Evolutionary conservation across 2,329 filamentous ascomycete species (phyloP).

Genomic region (Cladophialophora yegresii): DNA sequence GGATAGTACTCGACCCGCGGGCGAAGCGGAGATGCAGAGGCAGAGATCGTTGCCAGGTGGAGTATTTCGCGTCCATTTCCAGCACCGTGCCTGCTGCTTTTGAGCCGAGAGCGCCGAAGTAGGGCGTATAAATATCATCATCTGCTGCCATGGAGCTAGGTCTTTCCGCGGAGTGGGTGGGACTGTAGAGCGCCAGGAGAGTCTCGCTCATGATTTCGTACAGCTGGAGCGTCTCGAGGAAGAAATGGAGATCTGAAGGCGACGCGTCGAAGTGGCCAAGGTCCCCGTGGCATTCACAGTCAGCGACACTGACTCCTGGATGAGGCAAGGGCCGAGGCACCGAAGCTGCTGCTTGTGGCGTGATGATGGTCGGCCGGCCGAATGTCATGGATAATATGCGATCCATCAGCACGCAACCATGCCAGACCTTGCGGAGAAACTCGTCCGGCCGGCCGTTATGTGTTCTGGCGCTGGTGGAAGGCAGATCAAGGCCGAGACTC

Average conservation of each 20-base stretch:
- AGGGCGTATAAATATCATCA: conserved; percentile 7
- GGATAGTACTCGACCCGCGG: neutral
- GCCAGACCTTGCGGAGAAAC: conserved; percentile 38
- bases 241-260: conserved; percentile 19
- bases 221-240: conserved; percentile 22
- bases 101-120: conserved; percentile 14
- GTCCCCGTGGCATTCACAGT: neutral
- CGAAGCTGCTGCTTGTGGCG: conserved; percentile 18
- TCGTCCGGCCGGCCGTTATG: conserved; percentile 38
- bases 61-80: conserved; percentile 22
- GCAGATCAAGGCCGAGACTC: conserved; percentile 50
- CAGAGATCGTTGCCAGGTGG: conserved; percentile 11
- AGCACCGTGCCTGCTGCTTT: conserved; percentile 18
- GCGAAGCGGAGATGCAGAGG: conserved; percentile 13
- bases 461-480: conserved; percentile 42
- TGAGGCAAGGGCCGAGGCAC: conserved; percentile 21
- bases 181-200: conserved; percentile 20
- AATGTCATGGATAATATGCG: conserved; percentile 27
- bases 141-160: no score
- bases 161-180: neutral
- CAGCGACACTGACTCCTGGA: neutral
- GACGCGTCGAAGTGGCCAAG: conserved; percentile 5
- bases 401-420: conserved; percentile 45
- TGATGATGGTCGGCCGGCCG: conserved; percentile 22
- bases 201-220: conserved; percentile 26